phyloP scores from a whole-genome alignment of 2,329 filamentous ascomycete genomes.

The Aspergillus versicolor region DNA sequence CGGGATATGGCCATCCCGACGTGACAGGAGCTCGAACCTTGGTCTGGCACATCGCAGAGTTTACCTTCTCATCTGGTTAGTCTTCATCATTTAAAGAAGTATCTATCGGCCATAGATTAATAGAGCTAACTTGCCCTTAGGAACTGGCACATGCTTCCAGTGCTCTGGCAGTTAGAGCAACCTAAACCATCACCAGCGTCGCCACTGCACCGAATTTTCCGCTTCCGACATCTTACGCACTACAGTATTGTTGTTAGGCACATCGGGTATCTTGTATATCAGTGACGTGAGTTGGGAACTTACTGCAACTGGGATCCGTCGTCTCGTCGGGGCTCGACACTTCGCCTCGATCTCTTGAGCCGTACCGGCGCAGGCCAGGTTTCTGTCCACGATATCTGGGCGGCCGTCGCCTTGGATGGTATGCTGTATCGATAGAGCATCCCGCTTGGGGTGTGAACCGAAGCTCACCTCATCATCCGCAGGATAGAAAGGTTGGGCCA shows the following conservation, averaged over 20 bases:
- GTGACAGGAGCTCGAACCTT: constrained; percentile 13
- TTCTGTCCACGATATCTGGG: constrained; percentile 25
- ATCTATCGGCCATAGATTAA: neutral
- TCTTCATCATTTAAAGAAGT: neutral
- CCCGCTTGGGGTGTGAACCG: constrained; percentile 23
- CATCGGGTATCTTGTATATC: neutral
- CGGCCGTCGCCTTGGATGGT: constrained; percentile 25
- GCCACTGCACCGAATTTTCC: constrained; percentile 93
- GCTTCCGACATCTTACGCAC: constrained; percentile 86
- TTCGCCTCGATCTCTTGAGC: constrained; percentile 37
- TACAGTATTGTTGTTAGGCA: constrained; percentile 38
- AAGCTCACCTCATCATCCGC: constrained; percentile 24
- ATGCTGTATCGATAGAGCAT: constrained; percentile 26
- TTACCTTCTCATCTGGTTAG: constrained; percentile 27
- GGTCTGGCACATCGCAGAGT: constrained; percentile 30
- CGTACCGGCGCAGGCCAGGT: constrained; percentile 20
- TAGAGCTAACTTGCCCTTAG: constrained; percentile 60
- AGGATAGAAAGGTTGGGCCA: constrained; percentile 25
- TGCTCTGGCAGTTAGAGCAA: constrained; percentile 80
- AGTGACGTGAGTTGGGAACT: constrained; percentile 3
- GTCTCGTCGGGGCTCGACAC: constrained; percentile 40
- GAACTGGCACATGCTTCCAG: constrained; percentile 71
- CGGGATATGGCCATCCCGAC: constrained; percentile 30
- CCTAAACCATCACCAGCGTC: constrained; percentile 72
- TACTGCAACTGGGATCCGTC: constrained; percentile 57